Evolutionary conservation across 2,329 filamentous ascomycete species (phyloP).

Genomic region (Fusarium odoratissimum): DNA sequence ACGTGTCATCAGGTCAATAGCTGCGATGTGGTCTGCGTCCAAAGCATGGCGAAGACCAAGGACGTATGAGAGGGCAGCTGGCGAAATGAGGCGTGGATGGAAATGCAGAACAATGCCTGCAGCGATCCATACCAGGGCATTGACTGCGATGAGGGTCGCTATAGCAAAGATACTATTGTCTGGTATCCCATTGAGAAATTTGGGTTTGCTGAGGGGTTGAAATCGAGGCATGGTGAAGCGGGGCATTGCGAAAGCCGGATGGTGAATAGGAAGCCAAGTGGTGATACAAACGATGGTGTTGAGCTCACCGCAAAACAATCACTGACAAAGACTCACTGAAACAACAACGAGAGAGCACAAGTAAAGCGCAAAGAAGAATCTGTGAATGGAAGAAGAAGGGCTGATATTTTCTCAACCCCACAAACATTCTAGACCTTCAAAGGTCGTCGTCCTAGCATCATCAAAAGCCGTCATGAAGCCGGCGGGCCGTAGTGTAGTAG

Average conservation of each 20-base stretch:
- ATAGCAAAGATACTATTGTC: constrained; percentile 61
- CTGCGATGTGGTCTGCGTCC: constrained; percentile 89
- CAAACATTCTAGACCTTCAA: constrained; percentile 1
- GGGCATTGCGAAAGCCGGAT: constrained; percentile 21
- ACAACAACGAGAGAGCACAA: neutral
- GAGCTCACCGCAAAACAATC: neutral
- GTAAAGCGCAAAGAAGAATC: neutral
- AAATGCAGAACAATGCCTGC: constrained; percentile 64
- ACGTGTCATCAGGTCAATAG: constrained; percentile 95
- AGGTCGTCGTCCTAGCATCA: constrained; percentile 1
- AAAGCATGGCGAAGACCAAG: constrained; percentile 94
- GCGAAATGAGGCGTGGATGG: constrained; percentile 74
- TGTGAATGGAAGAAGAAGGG: neutral
- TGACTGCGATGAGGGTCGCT: constrained; percentile 60
- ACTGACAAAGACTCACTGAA: neutral
- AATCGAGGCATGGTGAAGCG: constrained; percentile 32
- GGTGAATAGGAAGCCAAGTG: neutral
- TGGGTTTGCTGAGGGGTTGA: constrained; percentile 41
- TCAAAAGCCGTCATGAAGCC: constrained; percentile 3
- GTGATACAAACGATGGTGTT: constrained; percentile 2
- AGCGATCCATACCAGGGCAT: constrained; percentile 66
- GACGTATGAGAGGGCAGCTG: constrained; percentile 87
- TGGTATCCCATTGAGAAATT: constrained; percentile 48
- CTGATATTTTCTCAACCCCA: neutral
- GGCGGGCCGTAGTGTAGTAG: constrained; percentile 1